A percentile compares a stretch with the other conserved stretches of the same genome.
Conservation (phyloP, 148 eudicot genomes). For the Nepenthes mirabilis region DNA sequence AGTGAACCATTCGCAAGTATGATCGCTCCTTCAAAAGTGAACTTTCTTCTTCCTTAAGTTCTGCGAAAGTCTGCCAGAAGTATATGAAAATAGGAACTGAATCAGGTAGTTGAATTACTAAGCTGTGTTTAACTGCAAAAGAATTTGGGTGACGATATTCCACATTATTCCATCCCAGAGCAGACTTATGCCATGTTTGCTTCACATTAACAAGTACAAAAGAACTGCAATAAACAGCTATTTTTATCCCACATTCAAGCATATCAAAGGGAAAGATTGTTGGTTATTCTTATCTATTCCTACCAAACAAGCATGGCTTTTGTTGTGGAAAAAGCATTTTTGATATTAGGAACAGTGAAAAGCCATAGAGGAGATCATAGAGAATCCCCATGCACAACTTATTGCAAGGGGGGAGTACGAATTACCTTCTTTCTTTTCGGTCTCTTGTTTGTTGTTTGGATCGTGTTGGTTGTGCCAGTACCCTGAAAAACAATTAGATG, state of each 20-base stretch:
- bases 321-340: no score
- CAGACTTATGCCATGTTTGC: no score
- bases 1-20: constrained; percentile 29
- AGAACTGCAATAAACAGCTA: neutral
- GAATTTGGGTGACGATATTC: no score
- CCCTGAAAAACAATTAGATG: neutral
- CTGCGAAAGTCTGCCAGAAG: constrained; percentile 9
- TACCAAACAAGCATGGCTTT: no score
- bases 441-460: neutral
- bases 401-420: neutral
- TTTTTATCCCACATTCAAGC: no score
- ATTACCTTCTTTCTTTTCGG: neutral
- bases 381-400: no score
- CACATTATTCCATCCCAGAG: no score
- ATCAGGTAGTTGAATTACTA: neutral
- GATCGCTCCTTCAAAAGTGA: constrained; percentile 34
- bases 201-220: neutral
- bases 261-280: no score
- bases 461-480: neutral
- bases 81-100: neutral
- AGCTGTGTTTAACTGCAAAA: neutral
- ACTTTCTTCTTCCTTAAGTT: constrained; percentile 52
- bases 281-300: no score
- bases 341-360: no score
- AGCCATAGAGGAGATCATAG: no score